phyloP scores from a whole-genome alignment of 345 rosid genomes.

The Erodium maritimum region DNA sequence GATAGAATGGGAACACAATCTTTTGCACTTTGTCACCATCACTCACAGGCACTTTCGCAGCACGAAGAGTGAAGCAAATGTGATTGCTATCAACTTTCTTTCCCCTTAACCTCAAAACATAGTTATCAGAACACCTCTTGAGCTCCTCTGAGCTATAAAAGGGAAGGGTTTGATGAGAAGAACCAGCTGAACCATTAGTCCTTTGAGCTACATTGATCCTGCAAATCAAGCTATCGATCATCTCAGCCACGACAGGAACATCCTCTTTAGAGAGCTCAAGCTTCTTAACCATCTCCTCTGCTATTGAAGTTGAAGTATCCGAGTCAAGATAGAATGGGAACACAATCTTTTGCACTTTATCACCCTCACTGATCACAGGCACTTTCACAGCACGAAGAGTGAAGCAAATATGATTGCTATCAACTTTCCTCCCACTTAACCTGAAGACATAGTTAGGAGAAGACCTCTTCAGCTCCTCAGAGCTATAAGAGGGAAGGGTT shows the following conservation, averaged over 20 bases:
- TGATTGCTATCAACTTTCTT: constrained; percentile 32
- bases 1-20: constrained; percentile 58
- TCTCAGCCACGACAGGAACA: constrained; percentile 49
- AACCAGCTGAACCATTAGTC: too few relatives aligned
- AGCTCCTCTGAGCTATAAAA: constrained; percentile 41
- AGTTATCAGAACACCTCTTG: constrained; percentile 26
- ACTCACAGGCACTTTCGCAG: neutral
- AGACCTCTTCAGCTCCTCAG: constrained; percentile 31
- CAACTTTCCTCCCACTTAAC: constrained; percentile 38
- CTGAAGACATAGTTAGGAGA: constrained; percentile 43
- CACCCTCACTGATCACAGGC: constrained; percentile 8
- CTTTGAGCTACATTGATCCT: constrained; percentile 17
- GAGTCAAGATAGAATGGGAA: constrained; percentile 55
- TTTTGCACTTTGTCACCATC: constrained; percentile 33
- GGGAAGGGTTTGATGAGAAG: too few relatives aligned
- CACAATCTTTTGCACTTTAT: constrained; percentile 45
- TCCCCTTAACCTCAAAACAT: constrained; percentile 49
- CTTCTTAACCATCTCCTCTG: constrained; percentile 84
- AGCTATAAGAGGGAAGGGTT: too few relatives aligned
- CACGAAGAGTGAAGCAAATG: constrained; percentile 46
- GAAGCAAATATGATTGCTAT: constrained; percentile 33
- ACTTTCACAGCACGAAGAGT: constrained; percentile 31
- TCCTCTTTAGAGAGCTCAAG: constrained; percentile 52
- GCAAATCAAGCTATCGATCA: constrained; percentile 55
- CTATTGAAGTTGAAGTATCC: constrained; percentile 61